Base-by-base conservation (phyloP, 495 filamentous ascomycete genomes). In the Lepidopterella palustris region DNA sequence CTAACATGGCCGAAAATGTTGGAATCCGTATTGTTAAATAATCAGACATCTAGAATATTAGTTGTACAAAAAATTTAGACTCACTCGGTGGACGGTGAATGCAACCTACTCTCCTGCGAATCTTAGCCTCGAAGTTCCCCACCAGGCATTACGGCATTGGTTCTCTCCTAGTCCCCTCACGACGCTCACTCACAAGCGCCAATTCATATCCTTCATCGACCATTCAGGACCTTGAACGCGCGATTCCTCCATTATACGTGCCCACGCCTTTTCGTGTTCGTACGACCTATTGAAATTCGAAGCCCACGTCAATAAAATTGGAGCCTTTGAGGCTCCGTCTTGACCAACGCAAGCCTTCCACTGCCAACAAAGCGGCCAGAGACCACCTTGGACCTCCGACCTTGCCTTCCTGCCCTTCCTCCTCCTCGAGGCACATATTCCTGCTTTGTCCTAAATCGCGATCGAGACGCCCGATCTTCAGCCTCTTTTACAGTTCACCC, bases 301-400 rank as follows among this genome's bases (percentile, higher is more conserved):
- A 18, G 13, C 51, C 27, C 25, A 21, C 25, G 51, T 54, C 28
- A 27, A 40, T n/a, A 4, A 27, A 23, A 54, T 32, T 54, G 51
- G 28, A 54, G 21, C 25, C 28, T 15, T 32, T 20, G 51, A 40
- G 31, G 51, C 51, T 21, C 11, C 5, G 47, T 13, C 47, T 54
- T 18, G 28, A 24, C 26, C 25, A 15, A n/a, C 20, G 51, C 51
- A 54, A 28, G 51, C 25, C 35, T 54, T 54, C 8, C 13, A 11
- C 21, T 54, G 51, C 51, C 51, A 54, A 31, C 51, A 54, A 54
- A 54, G 51, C 51, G 25, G 21, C 11, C 24, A 54, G 15, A 32
- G 27, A 32, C 51, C 1, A 13, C 11, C 51, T 54, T 54, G 13
- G 51, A 54, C 51, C 31, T 23, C 31, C 15, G 20, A 31, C 31